Conservation (phyloP, 352 stramenopile genomes). For the Globisporangium mamillatum region DNA sequence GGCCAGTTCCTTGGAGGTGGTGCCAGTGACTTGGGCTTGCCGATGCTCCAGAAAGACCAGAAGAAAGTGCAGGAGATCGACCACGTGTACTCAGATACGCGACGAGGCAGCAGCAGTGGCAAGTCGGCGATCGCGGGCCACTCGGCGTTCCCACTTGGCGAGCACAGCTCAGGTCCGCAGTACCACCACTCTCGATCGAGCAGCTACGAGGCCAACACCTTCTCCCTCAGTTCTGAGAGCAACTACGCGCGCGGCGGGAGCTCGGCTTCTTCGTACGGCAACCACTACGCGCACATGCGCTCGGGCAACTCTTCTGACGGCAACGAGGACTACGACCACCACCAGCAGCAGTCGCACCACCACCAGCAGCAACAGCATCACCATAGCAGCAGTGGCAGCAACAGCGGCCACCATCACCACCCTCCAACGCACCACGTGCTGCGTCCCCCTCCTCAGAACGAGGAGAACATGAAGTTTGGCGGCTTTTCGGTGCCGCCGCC, state of each 20-base stretch:
- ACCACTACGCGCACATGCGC: constrained; percentile 30
- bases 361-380: constrained; percentile 56
- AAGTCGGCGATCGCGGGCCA: constrained; percentile 20
- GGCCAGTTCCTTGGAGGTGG: constrained; percentile 29
- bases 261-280: constrained; percentile 19
- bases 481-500: constrained; percentile 51
- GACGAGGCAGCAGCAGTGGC: constrained; percentile 16
- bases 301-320: constrained; percentile 25
- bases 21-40: constrained; percentile 19
- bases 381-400: constrained; percentile 33
- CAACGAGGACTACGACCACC: constrained; percentile 35
- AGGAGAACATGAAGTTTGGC: constrained; percentile 45
- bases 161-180: constrained; percentile 14
- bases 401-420: constrained; percentile 33
- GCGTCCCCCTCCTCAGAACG: constrained; percentile 47
- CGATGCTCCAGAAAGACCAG: constrained; percentile 36
- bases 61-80: constrained; percentile 35
- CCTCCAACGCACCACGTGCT: constrained; percentile 50
- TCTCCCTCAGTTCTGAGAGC: constrained; percentile 28
- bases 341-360: constrained; percentile 27
- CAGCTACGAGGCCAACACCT: constrained; percentile 21
- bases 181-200: constrained; percentile 20
- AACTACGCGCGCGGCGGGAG: constrained; percentile 11
- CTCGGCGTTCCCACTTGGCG: constrained; percentile 20
- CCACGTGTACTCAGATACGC: constrained; percentile 33